A percentile compares a stretch with the other conserved stretches of the same genome.
These are phyloP conservation scores for Leishmania arabica DNA, from an alignment of 208 protist genomes.

Conservation along the genomic window DNA sequence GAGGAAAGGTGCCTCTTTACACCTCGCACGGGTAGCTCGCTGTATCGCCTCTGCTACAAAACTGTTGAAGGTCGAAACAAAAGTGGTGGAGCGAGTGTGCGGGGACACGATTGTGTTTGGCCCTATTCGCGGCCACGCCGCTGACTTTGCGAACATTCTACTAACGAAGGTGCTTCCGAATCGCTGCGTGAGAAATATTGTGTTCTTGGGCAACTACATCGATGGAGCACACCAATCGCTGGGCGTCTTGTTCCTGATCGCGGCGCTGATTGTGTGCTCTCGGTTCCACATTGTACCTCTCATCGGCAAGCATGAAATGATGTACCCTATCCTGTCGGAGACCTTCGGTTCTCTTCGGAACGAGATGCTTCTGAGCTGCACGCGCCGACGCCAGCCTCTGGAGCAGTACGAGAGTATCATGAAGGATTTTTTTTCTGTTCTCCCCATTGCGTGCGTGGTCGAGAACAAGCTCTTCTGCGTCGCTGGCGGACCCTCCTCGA, in stretches of 20 bases:
- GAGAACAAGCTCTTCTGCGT: slow-evolving; percentile 76
- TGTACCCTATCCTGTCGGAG: slow-evolving; percentile 68
- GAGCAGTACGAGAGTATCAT: slow-evolving; percentile 50
- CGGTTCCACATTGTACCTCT: slow-evolving; percentile 54
- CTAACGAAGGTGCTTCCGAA: slow-evolving; percentile 47
- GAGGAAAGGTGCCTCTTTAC: slow-evolving; percentile 8
- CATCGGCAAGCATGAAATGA: slow-evolving; percentile 78
- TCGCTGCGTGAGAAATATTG: slow-evolving; percentile 37
- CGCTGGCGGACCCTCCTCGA: slow-evolving; percentile 55
- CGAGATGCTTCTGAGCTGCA: slow-evolving; percentile 53
- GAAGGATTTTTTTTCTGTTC: slow-evolving; percentile 57
- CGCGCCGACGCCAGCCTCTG: slow-evolving; percentile 37
- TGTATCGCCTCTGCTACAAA: slow-evolving; percentile 20
- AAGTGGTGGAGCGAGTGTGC: slow-evolving; percentile 38
- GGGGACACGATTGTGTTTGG: slow-evolving; percentile 68
- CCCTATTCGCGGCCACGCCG: slow-evolving; percentile 68
- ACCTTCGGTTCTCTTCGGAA: slow-evolving; percentile 75
- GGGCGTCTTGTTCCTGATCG: slow-evolving; percentile 71
- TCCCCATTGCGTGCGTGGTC: slow-evolving; percentile 72
- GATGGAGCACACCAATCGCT: slow-evolving; percentile 79
- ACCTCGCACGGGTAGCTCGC: slow-evolving; percentile 19
- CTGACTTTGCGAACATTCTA: slow-evolving; percentile 73
- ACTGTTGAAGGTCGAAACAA: slow-evolving; percentile 8
- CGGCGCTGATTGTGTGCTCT: slow-evolving; percentile 57
- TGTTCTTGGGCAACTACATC: slow-evolving; percentile 88